Evolutionary conservation across 176 grass and related monocot species (phyloP).

Genomic region (Hordeum marinum): DNA sequence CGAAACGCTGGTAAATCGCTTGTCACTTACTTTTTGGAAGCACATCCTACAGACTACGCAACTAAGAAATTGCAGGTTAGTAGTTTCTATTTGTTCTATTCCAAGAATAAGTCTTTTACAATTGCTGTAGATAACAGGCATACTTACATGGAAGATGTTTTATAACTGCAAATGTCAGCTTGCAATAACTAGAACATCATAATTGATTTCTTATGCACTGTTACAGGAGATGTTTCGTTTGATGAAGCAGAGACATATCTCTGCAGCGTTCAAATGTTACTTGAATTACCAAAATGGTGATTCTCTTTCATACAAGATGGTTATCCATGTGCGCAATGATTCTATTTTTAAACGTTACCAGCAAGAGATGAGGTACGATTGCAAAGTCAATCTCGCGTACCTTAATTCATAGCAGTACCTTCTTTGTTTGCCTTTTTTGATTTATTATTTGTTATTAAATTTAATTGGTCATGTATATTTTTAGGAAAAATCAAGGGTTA

Average conservation of each 20-base stretch:
- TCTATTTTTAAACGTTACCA: too few relatives aligned
- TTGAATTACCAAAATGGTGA: too few relatives aligned
- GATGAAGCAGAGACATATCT: slow-evolving; percentile 70
- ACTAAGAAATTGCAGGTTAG: slow-evolving; percentile 91
- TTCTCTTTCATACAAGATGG: too few relatives aligned
- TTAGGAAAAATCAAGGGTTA: too few relatives aligned
- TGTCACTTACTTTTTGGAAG: slow-evolving; percentile 74
- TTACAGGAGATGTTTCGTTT: slow-evolving; percentile 82
- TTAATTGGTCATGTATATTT: too few relatives aligned
- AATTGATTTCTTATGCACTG: slow-evolving; percentile 29
- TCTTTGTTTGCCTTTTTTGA: slow-evolving; percentile 6
- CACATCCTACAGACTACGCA: slow-evolving; percentile 78
- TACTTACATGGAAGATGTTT: not conserved
- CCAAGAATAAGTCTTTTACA: not conserved
- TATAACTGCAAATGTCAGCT: not conserved
- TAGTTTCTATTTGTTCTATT: not conserved
- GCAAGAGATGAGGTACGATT: too few relatives aligned
- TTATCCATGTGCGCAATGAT: too few relatives aligned
- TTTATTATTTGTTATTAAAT: not conserved
- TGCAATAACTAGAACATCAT: not conserved
- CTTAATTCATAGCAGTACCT: not conserved
- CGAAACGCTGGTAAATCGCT: slow-evolving; percentile 59
- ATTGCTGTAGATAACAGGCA: not conserved
- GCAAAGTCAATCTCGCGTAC: too few relatives aligned
- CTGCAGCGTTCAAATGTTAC: slow-evolving; percentile 55